These are phyloP conservation scores for Chytriomyces sp. DNA, from an alignment of 192 early-diverging fungal genomes.

Conservation along the genomic window DNA sequence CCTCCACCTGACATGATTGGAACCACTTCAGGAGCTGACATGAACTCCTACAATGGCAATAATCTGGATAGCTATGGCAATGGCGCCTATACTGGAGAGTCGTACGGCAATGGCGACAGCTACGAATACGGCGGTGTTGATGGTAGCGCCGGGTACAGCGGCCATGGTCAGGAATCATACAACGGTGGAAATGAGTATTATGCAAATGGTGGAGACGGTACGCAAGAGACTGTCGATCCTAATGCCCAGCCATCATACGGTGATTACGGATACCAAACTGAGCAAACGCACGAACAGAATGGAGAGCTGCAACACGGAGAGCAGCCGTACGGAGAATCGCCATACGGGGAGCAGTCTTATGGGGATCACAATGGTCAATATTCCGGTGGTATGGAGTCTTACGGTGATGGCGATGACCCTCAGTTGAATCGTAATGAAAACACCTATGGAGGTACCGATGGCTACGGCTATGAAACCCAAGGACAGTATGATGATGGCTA, in stretches of 20 bases:
- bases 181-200: background rate
- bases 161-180: background rate
- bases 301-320: conserved; percentile 7
- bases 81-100: background rate
- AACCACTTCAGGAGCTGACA: background rate
- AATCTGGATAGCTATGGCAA: conserved; percentile 11
- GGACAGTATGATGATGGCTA: conserved; percentile 1
- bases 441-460: background rate
- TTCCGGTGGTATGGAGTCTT: background rate
- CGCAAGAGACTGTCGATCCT: too few relatives aligned
- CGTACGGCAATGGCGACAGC: background rate
- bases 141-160: background rate
- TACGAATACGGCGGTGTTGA: background rate
- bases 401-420: background rate
- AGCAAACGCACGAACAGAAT: background rate
- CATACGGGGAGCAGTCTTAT: background rate
- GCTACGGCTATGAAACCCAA: background rate
- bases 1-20: conserved; percentile 32
- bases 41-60: background rate
- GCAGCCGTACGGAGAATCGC: conserved; percentile 1
- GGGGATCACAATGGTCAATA: background rate
- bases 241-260: background rate
- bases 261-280: background rate
- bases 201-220: background rate
- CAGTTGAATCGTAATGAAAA: conserved; percentile 16